These are phyloP conservation scores for Pleurostoma richardsiae DNA, from an alignment of 2,329 filamentous ascomycete species.

Conservation along the genomic window DNA sequence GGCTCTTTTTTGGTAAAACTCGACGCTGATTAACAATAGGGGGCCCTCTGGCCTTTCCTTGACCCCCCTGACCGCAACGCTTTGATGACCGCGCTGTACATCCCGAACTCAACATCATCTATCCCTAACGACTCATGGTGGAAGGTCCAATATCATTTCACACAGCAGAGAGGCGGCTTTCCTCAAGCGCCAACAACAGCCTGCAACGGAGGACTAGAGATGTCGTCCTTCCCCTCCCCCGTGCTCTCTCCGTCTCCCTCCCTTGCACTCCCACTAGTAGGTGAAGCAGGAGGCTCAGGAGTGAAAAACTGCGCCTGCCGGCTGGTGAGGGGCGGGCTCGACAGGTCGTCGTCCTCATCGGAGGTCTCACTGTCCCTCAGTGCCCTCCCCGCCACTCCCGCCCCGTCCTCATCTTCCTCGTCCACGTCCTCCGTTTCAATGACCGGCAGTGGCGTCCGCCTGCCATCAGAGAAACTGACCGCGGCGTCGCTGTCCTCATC, in stretches of 20 bases:
- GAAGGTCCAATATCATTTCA: too few relatives aligned
- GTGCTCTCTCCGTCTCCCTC: constrained; percentile 13
- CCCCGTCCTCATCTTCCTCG: constrained; percentile 14
- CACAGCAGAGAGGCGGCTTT: too few relatives aligned
- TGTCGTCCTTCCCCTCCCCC: constrained; percentile 9
- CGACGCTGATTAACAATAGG: too few relatives aligned
- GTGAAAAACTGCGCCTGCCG: constrained; percentile 33
- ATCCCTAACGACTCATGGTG: too few relatives aligned
- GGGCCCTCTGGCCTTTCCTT: too few relatives aligned
- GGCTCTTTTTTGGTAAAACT: too few relatives aligned
- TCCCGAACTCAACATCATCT: too few relatives aligned
- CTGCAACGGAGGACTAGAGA: too few relatives aligned
- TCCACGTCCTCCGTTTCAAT: constrained; percentile 35
- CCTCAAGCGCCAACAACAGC: too few relatives aligned
- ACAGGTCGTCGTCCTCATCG: constrained; percentile 8
- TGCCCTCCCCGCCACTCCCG: constrained; percentile 16
- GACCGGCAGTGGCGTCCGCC: constrained; percentile 48
- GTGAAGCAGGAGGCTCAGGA: constrained; percentile 31
- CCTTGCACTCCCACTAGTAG: constrained; percentile 11
- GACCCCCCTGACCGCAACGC: too few relatives aligned
- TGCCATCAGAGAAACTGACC: constrained; percentile 54
- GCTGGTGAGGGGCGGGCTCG: constrained; percentile 14
- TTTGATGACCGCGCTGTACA: too few relatives aligned
- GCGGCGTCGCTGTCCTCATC: constrained; percentile 58
- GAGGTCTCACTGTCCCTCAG: constrained; percentile 4